A percentile compares a stretch with the other conserved stretches of the same genome.
Evolutionary conservation across 352 stramenopile genomes (phyloP).

Genomic region (Phytopythium oedochilum): DNA sequence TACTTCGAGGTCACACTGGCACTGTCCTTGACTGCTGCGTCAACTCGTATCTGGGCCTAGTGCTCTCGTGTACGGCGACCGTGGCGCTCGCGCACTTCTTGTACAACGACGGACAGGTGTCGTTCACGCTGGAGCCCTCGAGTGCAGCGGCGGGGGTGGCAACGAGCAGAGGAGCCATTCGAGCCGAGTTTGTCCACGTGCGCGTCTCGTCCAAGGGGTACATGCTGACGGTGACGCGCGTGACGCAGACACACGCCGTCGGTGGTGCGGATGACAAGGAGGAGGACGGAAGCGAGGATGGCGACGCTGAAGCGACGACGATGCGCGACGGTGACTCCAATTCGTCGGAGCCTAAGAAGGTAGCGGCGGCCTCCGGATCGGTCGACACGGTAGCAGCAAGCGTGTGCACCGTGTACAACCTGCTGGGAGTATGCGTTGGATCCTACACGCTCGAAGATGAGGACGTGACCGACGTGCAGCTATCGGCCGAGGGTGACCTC

Average conservation of each 20-base stretch:
- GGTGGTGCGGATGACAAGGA: not conserved
- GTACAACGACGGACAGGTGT: constrained; percentile 65
- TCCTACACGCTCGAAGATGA: constrained; percentile 41
- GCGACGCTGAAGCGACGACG: not conserved
- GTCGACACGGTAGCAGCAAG: constrained; percentile 15
- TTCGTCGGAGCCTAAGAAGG: not conserved
- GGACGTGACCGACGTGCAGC: constrained; percentile 36
- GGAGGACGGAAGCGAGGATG: not conserved
- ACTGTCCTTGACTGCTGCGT: constrained; percentile 57
- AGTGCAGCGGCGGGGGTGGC: constrained; percentile 5
- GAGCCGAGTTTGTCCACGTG: constrained; percentile 35
- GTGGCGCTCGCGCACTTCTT: constrained; percentile 68
- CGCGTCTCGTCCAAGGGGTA: constrained; percentile 56
- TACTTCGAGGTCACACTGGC: constrained; percentile 53
- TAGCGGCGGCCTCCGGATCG: not conserved
- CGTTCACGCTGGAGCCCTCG: constrained; percentile 53
- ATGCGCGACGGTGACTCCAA: not conserved
- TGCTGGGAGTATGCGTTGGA: constrained; percentile 54
- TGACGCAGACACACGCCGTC: constrained; percentile 3
- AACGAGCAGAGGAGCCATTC: not conserved
- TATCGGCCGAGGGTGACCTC: constrained; percentile 69
- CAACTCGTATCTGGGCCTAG: constrained; percentile 57
- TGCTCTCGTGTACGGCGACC: constrained; percentile 51
- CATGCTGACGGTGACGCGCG: constrained; percentile 37
- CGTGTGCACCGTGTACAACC: constrained; percentile 59